Conservation (phyloP, 1,139 yeast species). For the Candida tropicalis region DNA sequence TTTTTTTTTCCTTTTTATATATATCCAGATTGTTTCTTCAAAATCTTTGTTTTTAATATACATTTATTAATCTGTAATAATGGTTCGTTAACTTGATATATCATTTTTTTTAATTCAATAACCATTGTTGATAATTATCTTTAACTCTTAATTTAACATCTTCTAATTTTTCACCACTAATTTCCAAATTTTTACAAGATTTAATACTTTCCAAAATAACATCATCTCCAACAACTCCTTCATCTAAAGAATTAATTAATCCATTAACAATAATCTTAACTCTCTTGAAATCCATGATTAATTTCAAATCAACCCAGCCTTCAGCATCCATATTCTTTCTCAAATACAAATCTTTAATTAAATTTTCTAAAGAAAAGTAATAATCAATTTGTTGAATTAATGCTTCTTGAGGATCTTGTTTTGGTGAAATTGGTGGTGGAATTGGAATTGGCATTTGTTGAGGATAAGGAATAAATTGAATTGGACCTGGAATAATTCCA, state of each 20-base stretch:
- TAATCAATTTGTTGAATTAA: conserved; percentile 76
- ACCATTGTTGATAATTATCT: conserved; percentile 47
- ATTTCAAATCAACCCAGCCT: conserved; percentile 69
- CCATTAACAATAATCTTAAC: conserved; percentile 57
- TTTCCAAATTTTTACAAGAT: conserved; percentile 43
- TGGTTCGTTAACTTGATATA: no score
- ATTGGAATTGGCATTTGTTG: conserved; percentile 33
- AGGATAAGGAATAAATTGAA: conserved; percentile 12
- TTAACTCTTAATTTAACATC: conserved; percentile 46
- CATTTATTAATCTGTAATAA: no score
- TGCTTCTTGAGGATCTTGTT: conserved; percentile 50
- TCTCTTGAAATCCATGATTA: conserved; percentile 74
- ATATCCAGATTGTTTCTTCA: no score
- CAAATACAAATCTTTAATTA: conserved; percentile 76
- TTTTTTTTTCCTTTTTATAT: no score
- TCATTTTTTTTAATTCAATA: conserved; percentile 23
- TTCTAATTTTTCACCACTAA: conserved; percentile 30
- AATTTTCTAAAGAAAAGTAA: conserved; percentile 85
- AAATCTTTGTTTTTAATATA: not conserved
- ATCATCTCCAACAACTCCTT: conserved; percentile 19
- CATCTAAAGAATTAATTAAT: conserved; percentile 37
- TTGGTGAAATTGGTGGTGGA: conserved; percentile 53
- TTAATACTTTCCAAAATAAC: conserved; percentile 37
- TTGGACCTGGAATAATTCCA: conserved; percentile 9
- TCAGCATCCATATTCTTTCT: conserved; percentile 75